Base-by-base conservation (phyloP, 768 basidiomycete species). In the Trametes cinnabarina region DNA sequence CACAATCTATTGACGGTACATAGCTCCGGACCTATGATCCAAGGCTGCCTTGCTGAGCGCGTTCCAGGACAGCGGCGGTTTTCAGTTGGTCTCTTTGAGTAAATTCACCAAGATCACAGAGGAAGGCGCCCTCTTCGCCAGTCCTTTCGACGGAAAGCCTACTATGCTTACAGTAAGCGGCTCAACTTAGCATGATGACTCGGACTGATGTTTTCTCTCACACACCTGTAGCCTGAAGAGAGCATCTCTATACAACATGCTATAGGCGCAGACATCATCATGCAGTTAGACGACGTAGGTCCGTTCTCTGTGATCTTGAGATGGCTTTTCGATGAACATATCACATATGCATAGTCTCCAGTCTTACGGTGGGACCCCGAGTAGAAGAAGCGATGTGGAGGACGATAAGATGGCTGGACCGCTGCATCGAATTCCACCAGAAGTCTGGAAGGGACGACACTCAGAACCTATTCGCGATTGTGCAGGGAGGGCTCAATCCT, bases 231-330 rank as follows among this genome's bases (percentile, higher is more conserved):
- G 88, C 93, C 94, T 32, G 93, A 96, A 73, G 89, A 94, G 76
- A 92, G 90, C 65, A 94, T 95, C 40, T 84, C 85, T 15, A 89
- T 93, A 65, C 92, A 96, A 68, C 94, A 96, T 67, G 79, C 87
- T 8, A 94, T 96, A 41, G 92, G 93, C 5, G 90, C 87, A 25
- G 93, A 96, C 69, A 96, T 96, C 58, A 92, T 96, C 60, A 95
- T 96, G 94, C 93, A 92, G 69, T 79, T 94, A 17, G 92, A 94
- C 69, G 92, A 94, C 71, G 92, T 94, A 49, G 91, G 91, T 88
- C 65, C 70, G 86, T 74, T 42, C 22, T 47, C 28, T 52, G 23
- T 0, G 35, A 30, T 23, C 46, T 40, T 58, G 51, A 47, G 54
- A 25, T 19, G 28, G 32, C 5, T 14, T 39, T 34, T 2, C 11